These are phyloP conservation scores for Yamadazyma membranifaciens DNA, from an alignment of 1,139 yeast genomes.

Conservation along the genomic window DNA sequence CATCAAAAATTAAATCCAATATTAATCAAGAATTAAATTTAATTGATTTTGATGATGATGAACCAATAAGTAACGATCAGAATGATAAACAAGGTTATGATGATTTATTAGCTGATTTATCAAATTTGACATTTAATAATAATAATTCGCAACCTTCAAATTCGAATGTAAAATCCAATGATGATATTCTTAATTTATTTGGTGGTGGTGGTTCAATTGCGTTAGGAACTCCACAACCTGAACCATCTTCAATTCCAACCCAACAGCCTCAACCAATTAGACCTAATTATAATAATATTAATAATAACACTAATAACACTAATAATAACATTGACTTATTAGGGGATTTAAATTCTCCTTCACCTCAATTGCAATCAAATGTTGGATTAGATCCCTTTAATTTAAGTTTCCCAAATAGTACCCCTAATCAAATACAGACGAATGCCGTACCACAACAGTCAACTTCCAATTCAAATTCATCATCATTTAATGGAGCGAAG, in stretches of 20 bases:
- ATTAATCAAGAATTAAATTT: constrained; percentile 52
- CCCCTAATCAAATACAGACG: constrained; percentile 33
- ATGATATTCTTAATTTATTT: constrained; percentile 40
- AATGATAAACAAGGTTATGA: constrained; percentile 51
- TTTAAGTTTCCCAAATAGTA: constrained; percentile 42
- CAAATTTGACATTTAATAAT: constrained; percentile 51
- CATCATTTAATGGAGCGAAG: constrained; percentile 6
- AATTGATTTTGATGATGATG: constrained; percentile 76
- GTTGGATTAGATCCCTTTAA: constrained; percentile 51
- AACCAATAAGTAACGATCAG: constrained; percentile 36
- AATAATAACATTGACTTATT: constrained; percentile 36
- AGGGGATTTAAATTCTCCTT: constrained; percentile 46
- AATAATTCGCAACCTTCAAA: constrained; percentile 8
- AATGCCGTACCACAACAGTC: neutral
- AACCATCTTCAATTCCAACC: constrained; percentile 9
- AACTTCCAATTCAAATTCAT: neutral
- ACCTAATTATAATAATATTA: constrained; percentile 11
- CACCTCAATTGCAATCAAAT: constrained; percentile 48
- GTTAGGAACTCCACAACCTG: constrained; percentile 25
- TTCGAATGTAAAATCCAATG: constrained; percentile 21
- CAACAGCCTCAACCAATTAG: constrained; percentile 15
- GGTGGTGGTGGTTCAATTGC: constrained; percentile 48
- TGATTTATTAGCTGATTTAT: constrained; percentile 71
- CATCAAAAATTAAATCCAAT: constrained; percentile 51
- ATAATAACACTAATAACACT: constrained; percentile 8